Evolutionary conservation across 1,284 basidiomycete genomes (phyloP).

Genomic region (Porodaedalea pini): DNA sequence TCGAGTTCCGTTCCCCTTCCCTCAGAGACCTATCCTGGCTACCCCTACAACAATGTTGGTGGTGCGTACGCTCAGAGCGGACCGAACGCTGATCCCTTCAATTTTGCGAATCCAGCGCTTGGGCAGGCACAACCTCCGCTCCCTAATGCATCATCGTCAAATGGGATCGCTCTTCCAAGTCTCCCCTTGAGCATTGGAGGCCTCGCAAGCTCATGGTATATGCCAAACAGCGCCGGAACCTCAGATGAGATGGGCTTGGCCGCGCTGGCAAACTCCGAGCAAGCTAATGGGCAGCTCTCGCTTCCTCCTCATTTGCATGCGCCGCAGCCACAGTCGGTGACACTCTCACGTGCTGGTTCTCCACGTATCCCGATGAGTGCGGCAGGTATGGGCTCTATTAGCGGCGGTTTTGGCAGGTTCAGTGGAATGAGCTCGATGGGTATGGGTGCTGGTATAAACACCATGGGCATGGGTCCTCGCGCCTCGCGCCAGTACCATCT

Average conservation of each 20-base stretch:
- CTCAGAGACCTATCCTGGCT: conserved; percentile 26
- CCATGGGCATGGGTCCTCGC: conserved; percentile 14
- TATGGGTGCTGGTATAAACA: conserved; percentile 5
- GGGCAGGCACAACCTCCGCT: not conserved
- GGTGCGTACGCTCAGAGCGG: conserved; percentile 14
- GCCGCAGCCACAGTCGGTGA: not conserved
- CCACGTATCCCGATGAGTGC: not conserved
- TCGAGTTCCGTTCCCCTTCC: conserved; percentile 66
- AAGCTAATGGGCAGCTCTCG: not conserved
- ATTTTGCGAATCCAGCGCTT: conserved; percentile 20
- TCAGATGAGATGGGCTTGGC: not conserved
- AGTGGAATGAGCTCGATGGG: conserved; percentile 14
- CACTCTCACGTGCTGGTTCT: conserved; percentile 14
- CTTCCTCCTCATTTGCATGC: conserved; percentile 6
- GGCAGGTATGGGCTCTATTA: not conserved
- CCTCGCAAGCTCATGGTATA: conserved; percentile 1
- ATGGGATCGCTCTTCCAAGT: conserved; percentile 31
- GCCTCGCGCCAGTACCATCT: conserved; percentile 16
- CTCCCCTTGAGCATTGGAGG: conserved; percentile 29
- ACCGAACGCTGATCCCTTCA: conserved; percentile 14
- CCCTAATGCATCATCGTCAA: not conserved
- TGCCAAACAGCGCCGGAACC: not conserved
- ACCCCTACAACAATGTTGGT: conserved; percentile 27
- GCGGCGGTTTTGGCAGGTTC: conserved; percentile 1
- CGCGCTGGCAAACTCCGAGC: not conserved